phyloP scores from a whole-genome alignment of 2,329 filamentous ascomycete species.

The Cercospora sp. region DNA sequence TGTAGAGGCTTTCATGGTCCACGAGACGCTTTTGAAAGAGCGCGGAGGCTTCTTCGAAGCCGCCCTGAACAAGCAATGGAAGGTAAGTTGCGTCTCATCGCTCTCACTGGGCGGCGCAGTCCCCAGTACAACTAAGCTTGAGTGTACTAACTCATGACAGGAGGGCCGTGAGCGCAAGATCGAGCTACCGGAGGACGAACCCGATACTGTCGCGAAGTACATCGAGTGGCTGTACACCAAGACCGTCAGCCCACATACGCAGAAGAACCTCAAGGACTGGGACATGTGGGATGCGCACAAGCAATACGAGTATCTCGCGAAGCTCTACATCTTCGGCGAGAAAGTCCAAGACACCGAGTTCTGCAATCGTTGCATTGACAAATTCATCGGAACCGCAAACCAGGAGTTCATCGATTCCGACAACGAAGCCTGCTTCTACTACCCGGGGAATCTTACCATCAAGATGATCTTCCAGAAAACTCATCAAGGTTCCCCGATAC shows the following conservation, averaged over 20 bases:
- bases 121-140: neutral
- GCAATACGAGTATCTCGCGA: neutral
- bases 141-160: neutral
- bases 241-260: neutral
- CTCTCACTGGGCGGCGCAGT: neutral
- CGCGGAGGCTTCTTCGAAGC: conserved; percentile 8
- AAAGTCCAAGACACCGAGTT: conserved; percentile 12
- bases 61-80: conserved; percentile 10
- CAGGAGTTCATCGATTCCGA: neutral
- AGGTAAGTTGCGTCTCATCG: neutral
- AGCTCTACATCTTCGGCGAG: conserved; percentile 18
- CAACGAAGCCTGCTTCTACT: neutral
- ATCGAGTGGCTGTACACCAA: conserved; percentile 19
- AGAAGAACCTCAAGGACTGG: neutral
- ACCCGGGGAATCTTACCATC: neutral
- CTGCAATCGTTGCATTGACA: conserved; percentile 6
- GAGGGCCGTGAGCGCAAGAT: conserved; percentile 11
- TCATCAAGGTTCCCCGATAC: neutral
- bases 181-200: neutral
- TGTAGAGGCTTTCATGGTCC: neutral
- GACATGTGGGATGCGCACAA: neutral
- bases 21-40: conserved; percentile 6
- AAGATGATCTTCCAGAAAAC: neutral
- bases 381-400: neutral
- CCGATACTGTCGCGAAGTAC: neutral